Conservation (phyloP, 345 rosid species). For the Laguncularia racemosa region DNA sequence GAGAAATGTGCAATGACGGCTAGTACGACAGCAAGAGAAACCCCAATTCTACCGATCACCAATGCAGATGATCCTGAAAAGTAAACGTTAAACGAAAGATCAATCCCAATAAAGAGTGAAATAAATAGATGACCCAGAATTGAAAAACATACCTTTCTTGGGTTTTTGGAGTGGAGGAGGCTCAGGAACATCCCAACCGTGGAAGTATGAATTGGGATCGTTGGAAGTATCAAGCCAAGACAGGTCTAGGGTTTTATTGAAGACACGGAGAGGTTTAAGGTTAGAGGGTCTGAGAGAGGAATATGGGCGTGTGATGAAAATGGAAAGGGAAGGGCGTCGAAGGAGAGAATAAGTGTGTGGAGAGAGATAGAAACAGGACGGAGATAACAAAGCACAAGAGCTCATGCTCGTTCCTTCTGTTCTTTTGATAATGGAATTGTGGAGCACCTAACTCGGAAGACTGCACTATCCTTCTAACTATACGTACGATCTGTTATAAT, state of each 20-base stretch:
- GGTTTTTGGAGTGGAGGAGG: slow-evolving; percentile 14
- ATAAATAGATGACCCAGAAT: background rate
- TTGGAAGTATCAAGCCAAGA: slow-evolving; percentile 43
- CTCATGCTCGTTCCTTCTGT: background rate
- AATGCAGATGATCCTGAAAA: slow-evolving; percentile 35
- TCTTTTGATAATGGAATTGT: no score
- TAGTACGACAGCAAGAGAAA: slow-evolving; percentile 37
- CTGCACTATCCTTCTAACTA: no score
- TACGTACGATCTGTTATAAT: no score
- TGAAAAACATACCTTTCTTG: slow-evolving; percentile 28
- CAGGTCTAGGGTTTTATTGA: slow-evolving; percentile 22
- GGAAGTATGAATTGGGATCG: slow-evolving; percentile 21
- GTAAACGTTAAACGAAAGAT: background rate
- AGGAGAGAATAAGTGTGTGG: slow-evolving; percentile 17
- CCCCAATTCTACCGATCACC: slow-evolving; percentile 44
- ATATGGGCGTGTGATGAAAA: slow-evolving; percentile 11
- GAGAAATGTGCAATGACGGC: slow-evolving; percentile 57
- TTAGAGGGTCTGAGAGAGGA: slow-evolving; percentile 15
- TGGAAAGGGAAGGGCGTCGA: slow-evolving; percentile 29
- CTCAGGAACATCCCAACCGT: slow-evolving; percentile 55
- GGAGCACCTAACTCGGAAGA: no score
- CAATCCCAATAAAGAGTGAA: background rate
- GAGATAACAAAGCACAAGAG: slow-evolving; percentile 15
- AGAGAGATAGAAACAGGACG: slow-evolving; percentile 22
- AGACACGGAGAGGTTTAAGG: slow-evolving; percentile 28